Conservation (phyloP, 2,329 filamentous ascomycete genomes). For the Aspergillus chevalieri region DNA sequence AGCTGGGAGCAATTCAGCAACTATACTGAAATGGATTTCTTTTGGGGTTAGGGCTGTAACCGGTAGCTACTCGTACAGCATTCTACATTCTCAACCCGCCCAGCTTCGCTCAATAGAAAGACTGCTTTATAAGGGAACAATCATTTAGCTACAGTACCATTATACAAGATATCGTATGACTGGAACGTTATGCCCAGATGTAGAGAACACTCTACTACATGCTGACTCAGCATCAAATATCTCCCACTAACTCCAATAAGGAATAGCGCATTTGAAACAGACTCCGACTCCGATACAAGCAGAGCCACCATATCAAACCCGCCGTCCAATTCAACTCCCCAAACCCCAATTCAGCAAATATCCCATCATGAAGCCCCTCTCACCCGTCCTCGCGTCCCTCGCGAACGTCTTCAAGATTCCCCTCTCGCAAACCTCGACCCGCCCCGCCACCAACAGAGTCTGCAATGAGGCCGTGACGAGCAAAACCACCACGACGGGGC, state of each 20-base stretch:
- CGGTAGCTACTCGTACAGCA: no score
- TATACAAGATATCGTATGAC: no score
- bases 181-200: no score
- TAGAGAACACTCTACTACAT: no score
- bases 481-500: constrained; percentile 10
- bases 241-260: not conserved
- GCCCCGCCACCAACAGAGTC: constrained; percentile 18
- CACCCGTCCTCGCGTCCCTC: constrained; percentile 38
- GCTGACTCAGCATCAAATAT: no score
- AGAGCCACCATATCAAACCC: constrained; percentile 12
- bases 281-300: constrained; percentile 8
- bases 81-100: no score
- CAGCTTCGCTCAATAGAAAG: no score
- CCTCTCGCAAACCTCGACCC: constrained; percentile 25
- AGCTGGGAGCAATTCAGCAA: no score
- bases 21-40: no score
- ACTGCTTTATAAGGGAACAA: no score
- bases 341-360: constrained; percentile 13
- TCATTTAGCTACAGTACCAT: no score
- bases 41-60: no score
- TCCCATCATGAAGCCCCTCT: constrained; percentile 31
- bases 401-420: constrained; percentile 42
- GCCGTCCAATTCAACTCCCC: constrained; percentile 6
- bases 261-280: not conserved
- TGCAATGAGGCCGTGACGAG: constrained; percentile 16